These are phyloP conservation scores for Cryphonectria carpinicola DNA, from an alignment of 2,329 filamentous ascomycete genomes.

Conservation along the genomic window DNA sequence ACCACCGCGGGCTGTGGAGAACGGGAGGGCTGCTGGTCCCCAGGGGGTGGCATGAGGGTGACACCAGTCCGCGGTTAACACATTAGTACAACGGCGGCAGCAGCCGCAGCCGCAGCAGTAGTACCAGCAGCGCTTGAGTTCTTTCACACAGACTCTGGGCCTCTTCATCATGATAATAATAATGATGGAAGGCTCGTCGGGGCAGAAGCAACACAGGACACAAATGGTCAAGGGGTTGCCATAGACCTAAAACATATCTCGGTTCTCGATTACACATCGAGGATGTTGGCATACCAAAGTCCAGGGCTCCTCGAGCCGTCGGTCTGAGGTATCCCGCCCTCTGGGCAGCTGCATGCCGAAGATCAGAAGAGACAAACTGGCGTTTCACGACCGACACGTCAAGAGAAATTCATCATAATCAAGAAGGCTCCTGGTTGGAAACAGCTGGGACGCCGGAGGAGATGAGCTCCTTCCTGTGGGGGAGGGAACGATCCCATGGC, in stretches of 20 bases:
- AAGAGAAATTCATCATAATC: background rate
- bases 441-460: background rate
- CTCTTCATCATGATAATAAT: background rate
- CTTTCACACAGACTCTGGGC: background rate
- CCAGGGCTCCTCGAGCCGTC: background rate
- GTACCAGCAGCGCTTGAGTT: background rate
- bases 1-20: conserved; percentile 16
- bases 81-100: background rate
- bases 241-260: background rate
- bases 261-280: background rate
- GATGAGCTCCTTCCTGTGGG: background rate
- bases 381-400: background rate
- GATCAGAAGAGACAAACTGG: background rate
- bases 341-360: background rate
- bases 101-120: background rate
- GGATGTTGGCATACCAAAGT: background rate
- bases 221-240: background rate
- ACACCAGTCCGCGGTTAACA: background rate
- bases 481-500: background rate
- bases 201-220: background rate
- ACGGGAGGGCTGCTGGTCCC: background rate
- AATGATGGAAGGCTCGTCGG: background rate
- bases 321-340: background rate
- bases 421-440: background rate
- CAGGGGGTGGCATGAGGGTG: conserved; percentile 1